Base-by-base conservation (phyloP, 192 early-diverging fungal genomes). In the Endogone sp. region DNA sequence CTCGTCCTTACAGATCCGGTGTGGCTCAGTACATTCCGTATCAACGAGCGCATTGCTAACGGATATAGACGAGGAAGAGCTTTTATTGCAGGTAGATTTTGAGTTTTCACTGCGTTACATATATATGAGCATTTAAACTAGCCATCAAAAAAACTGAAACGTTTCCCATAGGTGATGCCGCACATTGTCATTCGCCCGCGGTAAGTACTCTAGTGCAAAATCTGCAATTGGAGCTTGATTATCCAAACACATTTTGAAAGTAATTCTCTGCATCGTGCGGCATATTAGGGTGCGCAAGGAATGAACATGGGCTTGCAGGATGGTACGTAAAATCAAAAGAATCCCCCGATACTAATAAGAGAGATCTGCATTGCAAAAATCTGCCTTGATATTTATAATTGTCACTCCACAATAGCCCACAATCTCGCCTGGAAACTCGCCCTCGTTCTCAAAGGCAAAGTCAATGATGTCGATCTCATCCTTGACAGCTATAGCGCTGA, bases 361-460 rank as follows among this genome's bases (percentile, higher is more conserved):
- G n/a, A n/a, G n/a, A n/a, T n/a, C n/a, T 49, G 6, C 37, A 1
- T 49, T 49, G 9, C 16, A 49, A 16, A 60, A 22, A 8, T 60
- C 59, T 22, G 6, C 59, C 6, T 10, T 16, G 9, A 6, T 26
- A 8, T 10, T 23, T 60, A 22, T 22, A 6, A 60, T 23, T 10
- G 6, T 60, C 27, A 60, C 27, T 28, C 54, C 28, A 29, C 26
- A n/a, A 1, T 76, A 77, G 78, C 79, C 11, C 60, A 75, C 20
- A 80, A 82, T 27, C 44, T 85, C 30, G 77, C 76, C 13, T 85
- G 83, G 83, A 85, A 82, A 60, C 63, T 85, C 13, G 75, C 83
- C 0, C 44, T 73, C 16, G 81, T 79, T 4, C 29, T 82, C 21
- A 75, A 78, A 0, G 65, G 67, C 23, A 54, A 56, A 25, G 69